Evolutionary conservation across 306 rosid species (phyloP).

Genomic region (Corylus heterophylla): DNA sequence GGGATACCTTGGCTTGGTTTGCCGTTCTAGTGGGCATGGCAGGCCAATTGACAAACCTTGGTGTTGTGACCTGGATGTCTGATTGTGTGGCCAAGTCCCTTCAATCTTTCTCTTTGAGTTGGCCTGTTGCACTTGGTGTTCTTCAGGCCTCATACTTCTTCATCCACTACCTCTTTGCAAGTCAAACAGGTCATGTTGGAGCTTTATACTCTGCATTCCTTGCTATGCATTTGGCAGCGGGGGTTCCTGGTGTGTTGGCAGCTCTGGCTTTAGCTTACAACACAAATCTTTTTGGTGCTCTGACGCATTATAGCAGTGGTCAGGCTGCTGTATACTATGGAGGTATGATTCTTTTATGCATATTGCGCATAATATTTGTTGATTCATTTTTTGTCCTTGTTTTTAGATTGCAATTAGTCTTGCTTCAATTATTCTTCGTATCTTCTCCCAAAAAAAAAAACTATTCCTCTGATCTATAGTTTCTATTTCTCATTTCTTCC

Average conservation of each 20-base stretch:
- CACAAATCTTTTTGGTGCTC: slow-evolving; percentile 88
- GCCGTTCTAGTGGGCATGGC: slow-evolving; percentile 97
- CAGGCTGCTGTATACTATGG: slow-evolving; percentile 97
- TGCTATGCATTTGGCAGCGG: slow-evolving; percentile 94
- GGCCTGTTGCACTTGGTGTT: slow-evolving; percentile 79
- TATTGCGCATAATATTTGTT: not conserved
- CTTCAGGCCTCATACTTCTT: slow-evolving; percentile 88
- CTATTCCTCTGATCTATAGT: slow-evolving; percentile 7
- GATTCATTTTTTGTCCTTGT: slow-evolving; percentile 7
- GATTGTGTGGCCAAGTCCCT: slow-evolving; percentile 60
- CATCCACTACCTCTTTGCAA: slow-evolving; percentile 95
- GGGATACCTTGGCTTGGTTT: slow-evolving; percentile 99
- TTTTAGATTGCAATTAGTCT: not conserved
- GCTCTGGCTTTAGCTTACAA: slow-evolving; percentile 83
- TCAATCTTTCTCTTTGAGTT: slow-evolving; percentile 65
- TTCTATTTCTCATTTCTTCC: slow-evolving; percentile 5
- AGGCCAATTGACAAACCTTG: slow-evolving; percentile 82
- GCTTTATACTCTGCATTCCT: slow-evolving; percentile 91
- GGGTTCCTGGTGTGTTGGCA: slow-evolving; percentile 77
- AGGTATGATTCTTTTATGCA: slow-evolving; percentile 55
- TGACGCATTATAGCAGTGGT: slow-evolving; percentile 94
- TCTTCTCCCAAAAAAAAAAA: not conserved
- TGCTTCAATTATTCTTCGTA: not conserved
- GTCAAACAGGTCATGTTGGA: slow-evolving; percentile 97
- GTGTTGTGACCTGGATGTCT: slow-evolving; percentile 87